A percentile compares a stretch with the other conserved stretches of the same genome.
Evolutionary conservation across 768 basidiomycete genomes (phyloP).

Genomic region (Panaeolus cyanescens): DNA sequence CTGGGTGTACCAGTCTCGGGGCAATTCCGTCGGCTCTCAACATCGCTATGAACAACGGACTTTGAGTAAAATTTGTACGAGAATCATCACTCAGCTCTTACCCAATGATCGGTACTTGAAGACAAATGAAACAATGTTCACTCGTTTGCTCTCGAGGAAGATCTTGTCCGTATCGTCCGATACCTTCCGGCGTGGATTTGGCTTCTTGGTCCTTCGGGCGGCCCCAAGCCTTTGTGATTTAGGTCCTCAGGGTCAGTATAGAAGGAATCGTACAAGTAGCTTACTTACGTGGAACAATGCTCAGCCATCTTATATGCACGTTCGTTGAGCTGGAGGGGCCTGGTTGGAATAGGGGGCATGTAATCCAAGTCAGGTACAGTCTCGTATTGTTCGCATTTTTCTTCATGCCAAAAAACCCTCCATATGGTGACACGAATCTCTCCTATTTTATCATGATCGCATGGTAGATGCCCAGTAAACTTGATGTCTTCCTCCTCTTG

Average conservation of each 20-base stretch:
- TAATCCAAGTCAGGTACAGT: background rate
- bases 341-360: background rate
- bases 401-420: background rate
- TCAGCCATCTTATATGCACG: background rate
- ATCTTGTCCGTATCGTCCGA: background rate
- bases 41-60: background rate
- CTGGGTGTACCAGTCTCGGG: background rate
- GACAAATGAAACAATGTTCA: background rate
- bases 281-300: background rate
- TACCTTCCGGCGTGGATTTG: background rate
- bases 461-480: background rate
- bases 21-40: background rate
- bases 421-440: background rate
- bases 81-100: background rate
- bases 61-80: no score
- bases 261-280: no score
- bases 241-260: background rate
- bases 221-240: background rate
- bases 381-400: background rate
- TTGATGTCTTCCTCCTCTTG: background rate
- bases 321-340: background rate
- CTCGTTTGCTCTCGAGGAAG: background rate
- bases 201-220: background rate
- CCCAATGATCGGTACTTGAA: background rate
- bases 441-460: background rate